Evolutionary conservation across 176 grass and related monocot genomes (phyloP).

Genomic region (Alloteropsis semialata): DNA sequence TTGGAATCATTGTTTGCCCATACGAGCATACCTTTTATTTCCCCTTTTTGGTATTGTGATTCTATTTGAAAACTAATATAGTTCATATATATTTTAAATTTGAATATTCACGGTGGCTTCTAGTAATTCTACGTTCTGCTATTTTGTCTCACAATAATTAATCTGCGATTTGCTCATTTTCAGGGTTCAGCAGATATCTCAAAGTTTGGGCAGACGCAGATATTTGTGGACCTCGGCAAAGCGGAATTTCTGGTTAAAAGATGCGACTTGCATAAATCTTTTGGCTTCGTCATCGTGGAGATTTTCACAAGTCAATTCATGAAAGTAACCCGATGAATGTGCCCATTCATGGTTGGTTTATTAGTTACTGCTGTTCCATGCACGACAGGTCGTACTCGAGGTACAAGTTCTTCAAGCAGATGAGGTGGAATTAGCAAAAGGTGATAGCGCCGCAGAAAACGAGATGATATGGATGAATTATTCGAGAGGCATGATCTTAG

Average conservation of each 20-base stretch:
- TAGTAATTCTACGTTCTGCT: neutral
- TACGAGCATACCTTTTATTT: slow-evolving; percentile 32
- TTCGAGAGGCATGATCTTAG: slow-evolving; percentile 13
- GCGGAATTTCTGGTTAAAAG: neutral
- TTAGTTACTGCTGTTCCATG: slow-evolving; percentile 6
- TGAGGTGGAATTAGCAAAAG: slow-evolving; percentile 19
- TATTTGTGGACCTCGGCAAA: neutral
- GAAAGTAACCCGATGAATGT: slow-evolving; percentile 28
- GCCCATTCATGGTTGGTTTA: neutral
- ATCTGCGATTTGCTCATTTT: slow-evolving; percentile 1
- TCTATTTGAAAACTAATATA: slow-evolving; percentile 23
- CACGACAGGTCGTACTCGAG: slow-evolving; percentile 18
- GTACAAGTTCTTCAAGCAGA: slow-evolving; percentile 28
- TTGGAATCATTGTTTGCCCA: slow-evolving; percentile 26
- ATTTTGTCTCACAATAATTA: neutral
- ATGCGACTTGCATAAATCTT: neutral
- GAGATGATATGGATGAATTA: slow-evolving; percentile 33
- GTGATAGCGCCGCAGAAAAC: slow-evolving; percentile 3
- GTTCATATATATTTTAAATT: neutral
- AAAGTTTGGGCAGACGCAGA: neutral
- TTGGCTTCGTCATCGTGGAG: neutral
- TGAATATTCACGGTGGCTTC: neutral
- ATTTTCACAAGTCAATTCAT: neutral
- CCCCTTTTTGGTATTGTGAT: slow-evolving; percentile 37
- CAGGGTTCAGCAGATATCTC: neutral